Evolutionary conservation across 305 asterid genomes (phyloP).

Genomic region (Rubia balearica): DNA sequence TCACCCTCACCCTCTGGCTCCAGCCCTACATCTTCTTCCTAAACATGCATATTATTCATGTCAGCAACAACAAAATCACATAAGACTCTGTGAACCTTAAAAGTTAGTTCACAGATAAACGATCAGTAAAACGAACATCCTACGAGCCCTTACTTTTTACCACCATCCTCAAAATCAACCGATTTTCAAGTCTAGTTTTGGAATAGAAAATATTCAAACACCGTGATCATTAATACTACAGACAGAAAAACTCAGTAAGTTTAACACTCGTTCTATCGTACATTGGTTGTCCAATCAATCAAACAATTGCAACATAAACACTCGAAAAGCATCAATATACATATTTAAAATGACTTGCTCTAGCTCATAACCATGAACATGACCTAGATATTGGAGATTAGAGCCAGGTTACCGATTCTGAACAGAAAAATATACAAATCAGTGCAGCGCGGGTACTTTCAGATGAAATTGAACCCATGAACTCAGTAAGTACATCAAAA

Average conservation of each 20-base stretch:
- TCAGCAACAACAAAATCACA: neutral
- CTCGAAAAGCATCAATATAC: neutral
- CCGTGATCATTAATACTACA: neutral
- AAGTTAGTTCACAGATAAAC: neutral
- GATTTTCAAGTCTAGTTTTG: neutral
- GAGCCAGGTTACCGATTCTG: neutral
- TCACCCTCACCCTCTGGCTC: slow-evolving; percentile 41
- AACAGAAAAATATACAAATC: neutral
- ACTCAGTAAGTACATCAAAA: neutral
- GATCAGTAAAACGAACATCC: neutral
- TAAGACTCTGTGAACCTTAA: neutral
- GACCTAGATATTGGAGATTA: slow-evolving; percentile 16
- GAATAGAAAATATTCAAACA: neutral
- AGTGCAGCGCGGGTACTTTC: neutral
- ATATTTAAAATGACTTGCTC: neutral
- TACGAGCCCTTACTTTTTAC: neutral
- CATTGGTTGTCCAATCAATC: neutral
- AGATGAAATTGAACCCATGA: neutral
- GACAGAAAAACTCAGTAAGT: too few species aligned
- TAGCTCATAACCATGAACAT: too few species aligned
- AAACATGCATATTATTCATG: slow-evolving; percentile 9
- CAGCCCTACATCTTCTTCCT: slow-evolving; percentile 60
- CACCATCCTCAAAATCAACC: neutral
- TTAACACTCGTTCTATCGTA: neutral
- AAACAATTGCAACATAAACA: neutral